Evolutionary conservation across 1,284 basidiomycete species (phyloP).

Genomic region (Fomes fomentarius): DNA sequence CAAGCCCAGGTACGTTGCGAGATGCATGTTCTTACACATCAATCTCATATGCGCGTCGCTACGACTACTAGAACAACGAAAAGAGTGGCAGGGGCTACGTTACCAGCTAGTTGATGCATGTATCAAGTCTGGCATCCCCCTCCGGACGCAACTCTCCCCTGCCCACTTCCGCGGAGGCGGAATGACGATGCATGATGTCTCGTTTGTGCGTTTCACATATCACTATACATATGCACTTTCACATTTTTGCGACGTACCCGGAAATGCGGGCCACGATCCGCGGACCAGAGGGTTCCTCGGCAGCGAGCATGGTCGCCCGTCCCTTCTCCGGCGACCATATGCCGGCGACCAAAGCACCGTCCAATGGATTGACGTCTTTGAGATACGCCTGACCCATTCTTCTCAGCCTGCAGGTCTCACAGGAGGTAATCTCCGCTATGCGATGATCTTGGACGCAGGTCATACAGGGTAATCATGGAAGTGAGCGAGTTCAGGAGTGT

Average conservation of each 20-base stretch:
- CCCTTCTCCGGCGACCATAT: background rate
- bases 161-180: conserved; percentile 6
- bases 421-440: background rate
- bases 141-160: conserved; percentile 9
- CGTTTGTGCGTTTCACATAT: background rate
- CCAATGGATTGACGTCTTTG: background rate
- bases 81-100: conserved; percentile 18
- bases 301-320: background rate
- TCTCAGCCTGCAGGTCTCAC: background rate
- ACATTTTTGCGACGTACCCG: background rate
- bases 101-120: conserved; percentile 20
- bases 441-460: background rate
- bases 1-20: conserved; percentile 53
- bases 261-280: background rate
- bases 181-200: background rate
- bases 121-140: conserved; percentile 16
- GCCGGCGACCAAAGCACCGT: background rate
- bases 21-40: background rate
- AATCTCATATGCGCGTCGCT: too few species aligned
- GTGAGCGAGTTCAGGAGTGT: background rate
- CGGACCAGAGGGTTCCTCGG: background rate
- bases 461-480: background rate
- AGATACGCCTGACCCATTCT: too few species aligned
- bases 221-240: conserved; percentile 3
- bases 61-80: conserved; percentile 10